These are phyloP conservation scores for Calcarisporium arbuscula DNA, from an alignment of 2,329 filamentous ascomycete species.

Conservation along the genomic window DNA sequence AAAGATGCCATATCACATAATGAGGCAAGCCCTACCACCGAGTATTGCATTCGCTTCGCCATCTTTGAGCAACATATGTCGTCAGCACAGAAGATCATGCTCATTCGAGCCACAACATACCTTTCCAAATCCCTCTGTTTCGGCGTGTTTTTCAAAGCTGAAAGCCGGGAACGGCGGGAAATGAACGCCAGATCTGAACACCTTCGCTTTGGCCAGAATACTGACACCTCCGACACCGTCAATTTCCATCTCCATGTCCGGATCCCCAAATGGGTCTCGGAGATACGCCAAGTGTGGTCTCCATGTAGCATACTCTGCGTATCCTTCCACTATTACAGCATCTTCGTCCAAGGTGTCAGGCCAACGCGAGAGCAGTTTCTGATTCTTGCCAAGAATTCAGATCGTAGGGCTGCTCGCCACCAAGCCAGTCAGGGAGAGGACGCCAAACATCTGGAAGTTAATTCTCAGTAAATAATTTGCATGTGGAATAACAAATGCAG, in stretches of 20 bases:
- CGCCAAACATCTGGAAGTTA: constrained; percentile 81
- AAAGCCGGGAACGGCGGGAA: constrained; percentile 98
- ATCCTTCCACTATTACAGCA: constrained; percentile 96
- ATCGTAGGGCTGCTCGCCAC: constrained; percentile 96
- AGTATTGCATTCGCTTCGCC: constrained; percentile 93
- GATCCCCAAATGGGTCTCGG: constrained; percentile 92
- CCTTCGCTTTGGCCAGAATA: constrained; percentile 90
- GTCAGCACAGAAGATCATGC: background rate
- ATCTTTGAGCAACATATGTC: constrained; percentile 51
- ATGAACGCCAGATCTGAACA: constrained; percentile 91
- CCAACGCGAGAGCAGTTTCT: constrained; percentile 87
- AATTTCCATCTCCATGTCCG: constrained; percentile 99
- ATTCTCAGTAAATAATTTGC: constrained; percentile 1
- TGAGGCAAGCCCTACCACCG: constrained; percentile 92
- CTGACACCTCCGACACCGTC: constrained; percentile 96
- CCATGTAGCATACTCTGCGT: constrained; percentile 98
- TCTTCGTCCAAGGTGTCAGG: constrained; percentile 95
- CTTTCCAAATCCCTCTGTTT: constrained; percentile 98
- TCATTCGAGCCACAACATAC: constrained; percentile 38
- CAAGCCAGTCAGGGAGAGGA: constrained; percentile 96
- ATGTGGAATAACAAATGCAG: background rate
- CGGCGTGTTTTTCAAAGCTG: constrained; percentile 96
- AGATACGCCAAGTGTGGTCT: constrained; percentile 93
- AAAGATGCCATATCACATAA: constrained; percentile 99
- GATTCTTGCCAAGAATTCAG: constrained; percentile 99